Evolutionary conservation across 2,329 filamentous ascomycete species (phyloP), one percentile per base, ranked within the genome.

Genomic region (Trichothecium roseum): DNA sequence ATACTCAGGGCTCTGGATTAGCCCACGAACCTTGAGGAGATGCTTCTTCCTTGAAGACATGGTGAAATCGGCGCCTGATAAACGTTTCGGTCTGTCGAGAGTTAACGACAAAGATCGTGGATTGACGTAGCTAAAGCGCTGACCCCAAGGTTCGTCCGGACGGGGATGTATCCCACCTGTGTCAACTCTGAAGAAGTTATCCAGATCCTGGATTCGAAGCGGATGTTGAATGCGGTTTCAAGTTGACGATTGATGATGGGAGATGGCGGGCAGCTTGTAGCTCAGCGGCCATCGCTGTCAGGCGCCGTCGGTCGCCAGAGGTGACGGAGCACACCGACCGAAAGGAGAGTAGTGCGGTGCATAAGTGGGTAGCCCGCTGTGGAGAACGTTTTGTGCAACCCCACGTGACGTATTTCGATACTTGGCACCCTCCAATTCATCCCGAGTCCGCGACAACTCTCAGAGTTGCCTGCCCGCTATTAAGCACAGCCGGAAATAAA

Each of bases 1-100:
- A n/a, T n/a, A n/a, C n/a, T n/a, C n/a, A n/a, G n/a, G n/a, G n/a
- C n/a, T n/a, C n/a, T n/a, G 6, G 28, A 32, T 10, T 6, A 24
- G 20, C 15, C 13, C 30, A 44, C 55, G 47, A 69, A 89, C 84
- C 81, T 91, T 91, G 59, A 91, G 69, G 46, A 91, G 74, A 48
- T 89, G 84, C 80, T 91, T 91, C 81, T 89, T 91, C 60, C 81
- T 73, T 52, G 81, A 81, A 56, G 82, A 71, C 82, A 87, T 87
- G 54, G 20, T 10, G 20, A 24, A n/a, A 6, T 24, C 10, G 20
- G 20, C 20, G 20, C 13, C n/a, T n/a, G 28, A 30, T 14, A n/a
- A 13, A 30, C 28, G 13, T 6, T 14, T 30, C 13, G 28, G 15
- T 30, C 15, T 14, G 28, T 30, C 28, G 28, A 30, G 28, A 17